These are phyloP conservation scores for Dactylonectria estremocensis DNA, from an alignment of 2,329 filamentous ascomycete genomes.

Conservation along the genomic window DNA sequence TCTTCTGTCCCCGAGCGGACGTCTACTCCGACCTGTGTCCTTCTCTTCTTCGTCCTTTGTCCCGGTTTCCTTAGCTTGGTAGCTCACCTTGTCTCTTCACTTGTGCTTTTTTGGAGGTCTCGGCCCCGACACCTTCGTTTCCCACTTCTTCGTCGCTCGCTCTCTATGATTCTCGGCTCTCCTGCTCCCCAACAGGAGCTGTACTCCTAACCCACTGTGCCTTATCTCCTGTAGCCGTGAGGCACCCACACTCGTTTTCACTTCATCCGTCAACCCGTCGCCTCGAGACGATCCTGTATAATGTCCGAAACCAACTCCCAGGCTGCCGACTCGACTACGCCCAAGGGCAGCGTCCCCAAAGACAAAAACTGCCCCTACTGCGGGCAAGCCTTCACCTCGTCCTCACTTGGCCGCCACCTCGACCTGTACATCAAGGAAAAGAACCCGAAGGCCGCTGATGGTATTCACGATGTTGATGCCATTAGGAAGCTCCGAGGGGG, in stretches of 20 bases:
- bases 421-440: constrained; percentile 95
- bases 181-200: constrained; percentile 49
- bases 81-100: constrained; percentile 23
- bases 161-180: constrained; percentile 50
- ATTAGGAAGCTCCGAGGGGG: constrained; percentile 86
- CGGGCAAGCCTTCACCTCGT: constrained; percentile 91
- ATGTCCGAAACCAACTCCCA: constrained; percentile 54
- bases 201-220: constrained; percentile 33
- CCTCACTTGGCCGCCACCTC: constrained; percentile 91
- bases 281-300: constrained; percentile 32
- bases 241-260: constrained; percentile 37
- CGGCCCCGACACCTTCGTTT: constrained; percentile 51
- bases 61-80: constrained; percentile 20
- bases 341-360: constrained; percentile 71
- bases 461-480: constrained; percentile 90
- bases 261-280: constrained; percentile 11
- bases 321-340: constrained; percentile 57
- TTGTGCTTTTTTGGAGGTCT: constrained; percentile 40
- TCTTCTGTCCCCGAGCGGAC: constrained; percentile 25
- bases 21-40: constrained; percentile 22
- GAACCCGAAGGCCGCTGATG: constrained; percentile 90
- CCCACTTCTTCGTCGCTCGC: constrained; percentile 43
- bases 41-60: constrained; percentile 35
- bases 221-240: constrained; percentile 37
- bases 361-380: constrained; percentile 93